Percentiles rank a stretch among this genome's conserved stretches.
Conservation (phyloP, 805 yeast genomes). For the Candida pseudoglaebosa region DNA sequence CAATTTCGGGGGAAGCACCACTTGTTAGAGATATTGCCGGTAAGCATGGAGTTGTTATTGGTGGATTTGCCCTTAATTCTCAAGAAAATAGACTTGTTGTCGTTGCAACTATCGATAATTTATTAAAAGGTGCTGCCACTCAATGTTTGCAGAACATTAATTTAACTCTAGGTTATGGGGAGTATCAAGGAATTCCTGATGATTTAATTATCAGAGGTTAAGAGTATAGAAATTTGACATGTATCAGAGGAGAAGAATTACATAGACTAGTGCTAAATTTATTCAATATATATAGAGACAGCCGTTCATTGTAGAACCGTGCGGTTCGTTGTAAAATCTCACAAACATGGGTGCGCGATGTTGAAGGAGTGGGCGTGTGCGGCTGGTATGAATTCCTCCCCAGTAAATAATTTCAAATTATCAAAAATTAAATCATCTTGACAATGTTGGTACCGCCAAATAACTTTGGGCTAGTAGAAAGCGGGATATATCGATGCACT, state of each 20-base stretch:
- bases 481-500: constrained; percentile 77
- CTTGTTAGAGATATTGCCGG: constrained; percentile 87
- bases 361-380: no score
- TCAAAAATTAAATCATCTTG: no score
- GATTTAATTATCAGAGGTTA: constrained; percentile 52
- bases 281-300: background rate
- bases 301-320: no score
- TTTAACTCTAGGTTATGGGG: constrained; percentile 83
- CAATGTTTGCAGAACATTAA: constrained; percentile 97
- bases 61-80: constrained; percentile 92
- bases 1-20: constrained; percentile 89
- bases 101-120: constrained; percentile 92
- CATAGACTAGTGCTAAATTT: no score
- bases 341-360: no score
- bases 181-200: constrained; percentile 91
- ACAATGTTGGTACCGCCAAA: constrained; percentile 88
- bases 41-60: constrained; percentile 91
- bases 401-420: no score
- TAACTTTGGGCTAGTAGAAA: constrained; percentile 86
- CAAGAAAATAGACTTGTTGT: constrained; percentile 87
- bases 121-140: constrained; percentile 97
- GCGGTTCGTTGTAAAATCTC: no score
- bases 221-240: no score
- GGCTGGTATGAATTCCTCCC: no score
- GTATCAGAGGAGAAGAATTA: no score